phyloP scores from a whole-genome alignment of 306 rosid species.

The Cyclanthera cordifolia region DNA sequence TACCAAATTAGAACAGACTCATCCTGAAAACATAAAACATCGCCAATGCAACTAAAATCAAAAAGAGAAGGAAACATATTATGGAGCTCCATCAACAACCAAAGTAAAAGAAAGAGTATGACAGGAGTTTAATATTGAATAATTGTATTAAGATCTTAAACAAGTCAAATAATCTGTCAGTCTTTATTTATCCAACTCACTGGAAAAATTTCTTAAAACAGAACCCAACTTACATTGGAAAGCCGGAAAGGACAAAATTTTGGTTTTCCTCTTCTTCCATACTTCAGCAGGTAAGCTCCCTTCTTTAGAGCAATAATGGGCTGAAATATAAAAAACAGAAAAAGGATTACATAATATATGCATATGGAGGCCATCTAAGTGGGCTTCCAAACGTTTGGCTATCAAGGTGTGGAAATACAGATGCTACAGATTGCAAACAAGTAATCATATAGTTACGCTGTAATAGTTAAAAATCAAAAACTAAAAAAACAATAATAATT shows the following conservation, averaged over 20 bases:
- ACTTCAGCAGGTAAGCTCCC: slow-evolving; percentile 90
- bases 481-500: not conserved
- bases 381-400: not conserved
- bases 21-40: slow-evolving; percentile 51
- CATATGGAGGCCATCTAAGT: not conserved
- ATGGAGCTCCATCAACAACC: not conserved
- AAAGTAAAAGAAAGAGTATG: not conserved
- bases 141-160: not conserved
- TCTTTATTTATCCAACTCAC: not conserved
- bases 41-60: not conserved
- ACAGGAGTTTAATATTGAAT: not conserved
- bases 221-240: slow-evolving; percentile 66
- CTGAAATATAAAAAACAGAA: slow-evolving; percentile 35
- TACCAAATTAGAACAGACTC: slow-evolving; percentile 93
- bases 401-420: not conserved
- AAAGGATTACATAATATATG: slow-evolving; percentile 14
- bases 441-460: not conserved
- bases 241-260: slow-evolving; percentile 93
- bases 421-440: not conserved
- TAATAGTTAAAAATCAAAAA: not conserved
- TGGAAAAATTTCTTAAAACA: not conserved
- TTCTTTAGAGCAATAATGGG: slow-evolving; percentile 94
- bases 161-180: not conserved
- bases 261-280: slow-evolving; percentile 98
- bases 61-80: not conserved